Conservation (phyloP, 768 basidiomycete genomes). For the Tremella fuciformis region DNA sequence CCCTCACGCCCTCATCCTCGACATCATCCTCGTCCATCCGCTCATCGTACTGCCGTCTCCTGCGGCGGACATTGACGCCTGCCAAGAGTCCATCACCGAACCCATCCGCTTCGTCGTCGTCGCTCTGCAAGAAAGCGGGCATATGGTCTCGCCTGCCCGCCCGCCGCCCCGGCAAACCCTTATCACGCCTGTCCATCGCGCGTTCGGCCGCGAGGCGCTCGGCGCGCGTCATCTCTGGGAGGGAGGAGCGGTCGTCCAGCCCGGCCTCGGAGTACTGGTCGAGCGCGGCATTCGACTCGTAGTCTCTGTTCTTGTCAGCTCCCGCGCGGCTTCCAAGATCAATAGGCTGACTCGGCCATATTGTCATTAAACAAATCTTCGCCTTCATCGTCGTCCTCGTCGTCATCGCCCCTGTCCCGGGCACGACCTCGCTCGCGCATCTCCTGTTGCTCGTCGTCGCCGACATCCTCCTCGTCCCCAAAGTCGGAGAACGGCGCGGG, state of each 20-base stretch:
- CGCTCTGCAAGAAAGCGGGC: constrained; percentile 81
- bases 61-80: constrained; percentile 72
- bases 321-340: too few species aligned
- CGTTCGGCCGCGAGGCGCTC: constrained; percentile 70
- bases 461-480: constrained; percentile 69
- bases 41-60: constrained; percentile 91
- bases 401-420: constrained; percentile 63
- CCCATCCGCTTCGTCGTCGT: constrained; percentile 70
- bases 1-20: constrained; percentile 58
- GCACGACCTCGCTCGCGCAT: constrained; percentile 42
- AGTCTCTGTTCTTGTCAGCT: constrained; percentile 59
- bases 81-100: constrained; percentile 63
- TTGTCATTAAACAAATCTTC: constrained; percentile 90
- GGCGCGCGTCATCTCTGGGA: constrained; percentile 45
- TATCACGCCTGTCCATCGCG: constrained; percentile 84
- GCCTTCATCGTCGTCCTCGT: constrained; percentile 69
- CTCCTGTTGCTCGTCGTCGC: constrained; percentile 54
- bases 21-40: constrained; percentile 83
- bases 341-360: constrained; percentile 61
- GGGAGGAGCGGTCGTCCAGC: constrained; percentile 64
- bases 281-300: constrained; percentile 73
- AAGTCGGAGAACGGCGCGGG: constrained; percentile 81
- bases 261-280: constrained; percentile 85
- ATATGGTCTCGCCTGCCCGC: constrained; percentile 76
- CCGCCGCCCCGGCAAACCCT: constrained; percentile 68